A percentile compares a stretch with the other conserved stretches of the same genome.
These are phyloP conservation scores for Sporothrix mexicana DNA, from an alignment of 2,329 filamentous ascomycete species.

Conservation along the genomic window DNA sequence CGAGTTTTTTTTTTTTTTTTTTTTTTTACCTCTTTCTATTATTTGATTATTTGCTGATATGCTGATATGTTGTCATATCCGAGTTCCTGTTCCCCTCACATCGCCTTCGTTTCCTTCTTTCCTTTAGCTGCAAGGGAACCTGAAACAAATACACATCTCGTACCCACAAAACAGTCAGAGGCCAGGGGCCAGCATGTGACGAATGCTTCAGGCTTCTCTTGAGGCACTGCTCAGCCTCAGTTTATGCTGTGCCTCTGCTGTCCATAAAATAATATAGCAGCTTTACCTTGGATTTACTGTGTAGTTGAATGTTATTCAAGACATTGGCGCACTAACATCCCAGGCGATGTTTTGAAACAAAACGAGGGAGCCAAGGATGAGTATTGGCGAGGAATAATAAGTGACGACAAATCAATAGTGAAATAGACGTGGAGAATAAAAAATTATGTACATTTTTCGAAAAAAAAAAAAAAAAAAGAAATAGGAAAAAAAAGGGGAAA, in stretches of 20 bases:
- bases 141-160: conserved; percentile 7
- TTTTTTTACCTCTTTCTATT: background rate
- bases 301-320: too few species aligned
- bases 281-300: too few species aligned
- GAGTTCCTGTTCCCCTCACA: background rate
- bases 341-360: conserved; percentile 11
- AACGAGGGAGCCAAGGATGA: background rate
- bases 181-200: conserved; percentile 10
- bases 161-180: conserved; percentile 5
- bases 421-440: background rate
- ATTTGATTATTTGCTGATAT: background rate
- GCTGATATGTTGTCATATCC: background rate
- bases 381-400: background rate
- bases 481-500: background rate
- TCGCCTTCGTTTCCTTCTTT: background rate
- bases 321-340: background rate
- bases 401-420: background rate
- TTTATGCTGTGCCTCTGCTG: background rate
- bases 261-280: background rate
- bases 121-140: background rate
- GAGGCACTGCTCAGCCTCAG: background rate
- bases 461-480: background rate
- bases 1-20: background rate
- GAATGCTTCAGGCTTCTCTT: background rate
- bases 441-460: background rate